Evolutionary conservation across 2,329 filamentous ascomycete genomes (phyloP).

Genomic region (Fusarium anguioides): DNA sequence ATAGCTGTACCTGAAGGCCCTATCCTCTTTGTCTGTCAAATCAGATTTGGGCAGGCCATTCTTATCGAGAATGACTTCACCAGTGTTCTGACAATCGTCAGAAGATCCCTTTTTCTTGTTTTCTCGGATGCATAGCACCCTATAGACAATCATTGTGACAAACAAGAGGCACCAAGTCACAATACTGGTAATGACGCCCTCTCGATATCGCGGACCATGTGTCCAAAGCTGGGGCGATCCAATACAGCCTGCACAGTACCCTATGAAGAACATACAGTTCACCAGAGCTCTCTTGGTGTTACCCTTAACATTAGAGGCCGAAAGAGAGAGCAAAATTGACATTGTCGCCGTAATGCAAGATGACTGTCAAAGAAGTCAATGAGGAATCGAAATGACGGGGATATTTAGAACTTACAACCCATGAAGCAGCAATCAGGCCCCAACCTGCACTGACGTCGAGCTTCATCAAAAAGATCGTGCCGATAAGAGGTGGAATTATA

Average conservation of each 20-base stretch:
- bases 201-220: not conserved
- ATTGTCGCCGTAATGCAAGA: conserved; percentile 1
- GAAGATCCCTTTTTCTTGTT: not conserved
- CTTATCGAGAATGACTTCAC: not conserved
- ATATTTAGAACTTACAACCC: not conserved
- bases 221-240: not conserved
- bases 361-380: not conserved
- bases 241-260: not conserved
- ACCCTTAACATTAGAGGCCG: not conserved
- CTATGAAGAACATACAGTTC: conserved; percentile 3
- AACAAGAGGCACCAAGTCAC: not conserved
- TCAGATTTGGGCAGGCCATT: conserved; percentile 1
- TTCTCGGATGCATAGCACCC: not conserved
- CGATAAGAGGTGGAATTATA: not conserved
- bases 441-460: not conserved
- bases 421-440: not conserved
- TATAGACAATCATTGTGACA: not conserved
- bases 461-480: not conserved
- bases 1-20: not conserved
- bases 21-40: not conserved
- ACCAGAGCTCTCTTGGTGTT: not conserved
- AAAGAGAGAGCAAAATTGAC: not conserved
- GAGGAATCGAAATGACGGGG: not conserved
- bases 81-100: not conserved
- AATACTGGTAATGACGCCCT: not conserved